Evolutionary conservation across 1,139 yeast species (phyloP).

Genomic region (Protomyces macrosporus): DNA sequence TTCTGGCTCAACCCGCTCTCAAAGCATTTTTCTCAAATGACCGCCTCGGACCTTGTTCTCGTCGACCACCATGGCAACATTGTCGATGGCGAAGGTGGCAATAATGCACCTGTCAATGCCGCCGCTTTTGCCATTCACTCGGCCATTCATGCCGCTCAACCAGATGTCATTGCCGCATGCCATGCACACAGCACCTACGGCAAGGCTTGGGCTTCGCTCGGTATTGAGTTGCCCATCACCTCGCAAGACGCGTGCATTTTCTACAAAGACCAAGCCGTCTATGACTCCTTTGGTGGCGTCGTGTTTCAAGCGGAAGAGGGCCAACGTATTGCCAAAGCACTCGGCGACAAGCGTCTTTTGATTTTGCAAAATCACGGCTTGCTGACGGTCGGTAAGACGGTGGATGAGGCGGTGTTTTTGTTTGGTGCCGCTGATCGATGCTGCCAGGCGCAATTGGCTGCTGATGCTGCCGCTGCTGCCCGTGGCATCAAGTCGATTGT

Average conservation of each 20-base stretch:
- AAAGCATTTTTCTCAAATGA: conserved; percentile 62
- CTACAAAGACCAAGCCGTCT: conserved; percentile 62
- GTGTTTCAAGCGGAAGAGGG: conserved; percentile 75
- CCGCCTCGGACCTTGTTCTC: conserved; percentile 69
- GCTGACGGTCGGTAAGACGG: conserved; percentile 68
- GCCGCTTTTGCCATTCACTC: conserved; percentile 81
- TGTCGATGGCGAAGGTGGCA: conserved; percentile 44
- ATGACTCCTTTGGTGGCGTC: conserved; percentile 69
- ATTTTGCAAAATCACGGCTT: conserved; percentile 76
- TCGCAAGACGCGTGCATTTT: conserved; percentile 72
- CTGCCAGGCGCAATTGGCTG: conserved; percentile 67
- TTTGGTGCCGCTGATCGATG: conserved; percentile 63
- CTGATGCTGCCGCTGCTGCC: conserved; percentile 48
- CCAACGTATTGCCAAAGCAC: conserved; percentile 55
- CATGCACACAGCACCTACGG: conserved; percentile 74
- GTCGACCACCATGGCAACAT: conserved; percentile 62
- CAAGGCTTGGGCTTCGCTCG: conserved; percentile 68
- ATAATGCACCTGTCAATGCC: conserved; percentile 61
- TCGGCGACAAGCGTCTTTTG: conserved; percentile 56
- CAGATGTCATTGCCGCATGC: conserved; percentile 76
- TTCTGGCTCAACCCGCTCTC: conserved; percentile 81
- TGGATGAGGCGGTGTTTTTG: conserved; percentile 76
- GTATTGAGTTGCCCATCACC: conserved; percentile 67
- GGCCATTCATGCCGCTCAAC: conserved; percentile 69
- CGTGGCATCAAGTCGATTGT: conserved; percentile 39